These are phyloP conservation scores for Physaria fendleri DNA, from an alignment of 345 rosid genomes.

Conservation along the genomic window DNA sequence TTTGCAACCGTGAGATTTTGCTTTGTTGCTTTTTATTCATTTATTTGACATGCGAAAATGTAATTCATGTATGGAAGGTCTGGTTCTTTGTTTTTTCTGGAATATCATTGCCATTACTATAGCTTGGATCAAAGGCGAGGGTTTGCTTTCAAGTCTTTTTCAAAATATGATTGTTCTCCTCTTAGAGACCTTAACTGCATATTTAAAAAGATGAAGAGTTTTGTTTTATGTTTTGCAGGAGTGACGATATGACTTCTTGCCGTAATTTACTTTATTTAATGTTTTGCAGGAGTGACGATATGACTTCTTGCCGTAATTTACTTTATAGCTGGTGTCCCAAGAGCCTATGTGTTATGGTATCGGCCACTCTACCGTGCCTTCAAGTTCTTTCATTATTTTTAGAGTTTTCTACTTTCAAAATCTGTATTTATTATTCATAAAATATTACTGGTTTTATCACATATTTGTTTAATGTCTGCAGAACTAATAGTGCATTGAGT, in stretches of 20 bases:
- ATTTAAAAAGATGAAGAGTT: too few relatives aligned
- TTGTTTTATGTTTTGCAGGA: conserved; percentile 36
- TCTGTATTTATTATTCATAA: not conserved
- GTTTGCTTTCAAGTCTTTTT: too few relatives aligned
- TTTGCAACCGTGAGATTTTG: not conserved
- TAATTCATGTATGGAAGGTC: conserved; percentile 47
- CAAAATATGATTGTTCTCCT: too few relatives aligned
- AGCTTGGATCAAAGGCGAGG: conserved; percentile 85
- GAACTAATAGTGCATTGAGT: conserved; percentile 79
- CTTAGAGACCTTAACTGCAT: too few relatives aligned
- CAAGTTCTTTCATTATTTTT: conserved; percentile 51
- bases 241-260: conserved; percentile 94
- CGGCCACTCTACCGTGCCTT: conserved; percentile 94
- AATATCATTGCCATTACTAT: conserved; percentile 70
- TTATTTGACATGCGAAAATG: not conserved
- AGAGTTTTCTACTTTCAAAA: too few relatives aligned
- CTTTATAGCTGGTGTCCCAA: conserved; percentile 90
- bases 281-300: conserved; percentile 56
- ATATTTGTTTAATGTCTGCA: conserved; percentile 31
- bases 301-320: conserved; percentile 94
- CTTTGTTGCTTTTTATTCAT: not conserved
- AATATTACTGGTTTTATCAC: not conserved
- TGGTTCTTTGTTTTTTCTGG: conserved; percentile 79
- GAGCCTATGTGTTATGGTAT: conserved; percentile 87
- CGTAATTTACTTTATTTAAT: conserved; percentile 50